Percentiles rank a stretch among this genome's conserved stretches.
These are phyloP conservation scores for Alectoria sarmentosa DNA, from an alignment of 495 filamentous ascomycete genomes.

Conservation along the genomic window DNA sequence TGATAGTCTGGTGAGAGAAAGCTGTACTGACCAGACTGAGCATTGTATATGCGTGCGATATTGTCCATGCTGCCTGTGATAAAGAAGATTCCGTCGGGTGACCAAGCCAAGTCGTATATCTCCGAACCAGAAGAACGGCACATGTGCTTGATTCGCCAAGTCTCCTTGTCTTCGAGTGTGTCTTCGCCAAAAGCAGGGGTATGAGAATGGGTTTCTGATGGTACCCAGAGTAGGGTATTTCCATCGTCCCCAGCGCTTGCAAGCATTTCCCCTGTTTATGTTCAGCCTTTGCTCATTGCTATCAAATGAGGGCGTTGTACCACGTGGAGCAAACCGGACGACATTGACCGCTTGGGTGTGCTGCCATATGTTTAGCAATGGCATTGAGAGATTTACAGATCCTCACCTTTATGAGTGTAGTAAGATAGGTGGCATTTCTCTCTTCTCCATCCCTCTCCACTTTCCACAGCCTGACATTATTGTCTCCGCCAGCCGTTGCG, in stretches of 20 bases:
- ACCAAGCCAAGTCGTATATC: conserved; percentile 98
- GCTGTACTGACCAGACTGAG: conserved; percentile 64
- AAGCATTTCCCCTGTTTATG: conserved; percentile 69
- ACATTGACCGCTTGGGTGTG: conserved; percentile 98
- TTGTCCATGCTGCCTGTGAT: conserved; percentile 99
- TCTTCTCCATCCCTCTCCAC: conserved; percentile 81
- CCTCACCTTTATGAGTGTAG: conserved; percentile 63
- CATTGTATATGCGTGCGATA: conserved; percentile 93
- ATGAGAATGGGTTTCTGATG: conserved; percentile 62
- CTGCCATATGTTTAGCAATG: conserved; percentile 16
- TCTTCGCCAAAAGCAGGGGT: conserved; percentile 71
- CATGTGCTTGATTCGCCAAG: conserved; percentile 96
- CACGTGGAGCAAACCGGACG: conserved; percentile 89
- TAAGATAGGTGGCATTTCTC: conserved; percentile 80
- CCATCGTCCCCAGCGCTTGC: conserved; percentile 96
- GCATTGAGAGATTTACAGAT: neutral
- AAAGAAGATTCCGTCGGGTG: conserved; percentile 90
- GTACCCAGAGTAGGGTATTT: conserved; percentile 92
- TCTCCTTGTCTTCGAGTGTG: conserved; percentile 85
- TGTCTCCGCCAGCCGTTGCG: conserved; percentile 92
- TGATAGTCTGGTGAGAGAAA: neutral
- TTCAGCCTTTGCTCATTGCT: conserved; percentile 27
- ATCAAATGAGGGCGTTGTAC: conserved; percentile 36
- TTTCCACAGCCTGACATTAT: conserved; percentile 93
- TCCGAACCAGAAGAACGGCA: conserved; percentile 84